Conservation (phyloP, 2,329 filamentous ascomycete genomes). For the Trichoderma sp. region DNA sequence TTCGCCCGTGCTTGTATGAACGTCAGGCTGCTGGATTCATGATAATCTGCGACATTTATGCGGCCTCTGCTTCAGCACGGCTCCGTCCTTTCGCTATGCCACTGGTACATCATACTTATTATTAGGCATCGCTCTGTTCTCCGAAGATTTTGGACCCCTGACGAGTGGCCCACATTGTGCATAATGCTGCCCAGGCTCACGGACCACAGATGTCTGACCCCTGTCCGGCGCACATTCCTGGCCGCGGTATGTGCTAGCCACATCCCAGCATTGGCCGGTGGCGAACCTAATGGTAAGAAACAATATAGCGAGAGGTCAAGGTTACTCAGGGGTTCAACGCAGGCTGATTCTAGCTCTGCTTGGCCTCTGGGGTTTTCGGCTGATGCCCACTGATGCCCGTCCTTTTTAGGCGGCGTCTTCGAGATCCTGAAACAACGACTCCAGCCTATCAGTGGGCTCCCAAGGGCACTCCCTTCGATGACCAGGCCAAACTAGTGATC, state of each 20-base stretch:
- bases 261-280: conserved; percentile 17
- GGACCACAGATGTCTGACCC: neutral
- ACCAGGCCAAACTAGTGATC: conserved; percentile 8
- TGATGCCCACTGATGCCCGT: conserved; percentile 12
- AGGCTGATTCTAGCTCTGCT: neutral
- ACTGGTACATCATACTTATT: neutral
- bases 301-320: neutral
- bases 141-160: neutral
- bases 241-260: conserved; percentile 9
- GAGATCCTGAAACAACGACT: conserved; percentile 22
- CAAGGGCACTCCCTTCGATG: conserved; percentile 19
- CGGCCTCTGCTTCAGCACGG: neutral
- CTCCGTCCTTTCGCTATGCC: neutral
- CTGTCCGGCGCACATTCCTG: conserved; percentile 10
- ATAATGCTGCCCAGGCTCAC: neutral
- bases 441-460: conserved; percentile 21
- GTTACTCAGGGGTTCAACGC: conserved; percentile 16
- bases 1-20: neutral
- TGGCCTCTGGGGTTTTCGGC: conserved; percentile 13
- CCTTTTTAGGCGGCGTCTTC: conserved; percentile 1
- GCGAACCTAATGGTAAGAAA: neutral
- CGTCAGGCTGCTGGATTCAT: neutral
- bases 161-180: conserved; percentile 1
- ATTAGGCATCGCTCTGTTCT: neutral
- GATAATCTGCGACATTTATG: neutral